A percentile compares a stretch with the other conserved stretches of the same genome.
These are phyloP conservation scores for Fusarium nematophilum DNA, from an alignment of 2,329 filamentous ascomycete genomes.

Conservation along the genomic window DNA sequence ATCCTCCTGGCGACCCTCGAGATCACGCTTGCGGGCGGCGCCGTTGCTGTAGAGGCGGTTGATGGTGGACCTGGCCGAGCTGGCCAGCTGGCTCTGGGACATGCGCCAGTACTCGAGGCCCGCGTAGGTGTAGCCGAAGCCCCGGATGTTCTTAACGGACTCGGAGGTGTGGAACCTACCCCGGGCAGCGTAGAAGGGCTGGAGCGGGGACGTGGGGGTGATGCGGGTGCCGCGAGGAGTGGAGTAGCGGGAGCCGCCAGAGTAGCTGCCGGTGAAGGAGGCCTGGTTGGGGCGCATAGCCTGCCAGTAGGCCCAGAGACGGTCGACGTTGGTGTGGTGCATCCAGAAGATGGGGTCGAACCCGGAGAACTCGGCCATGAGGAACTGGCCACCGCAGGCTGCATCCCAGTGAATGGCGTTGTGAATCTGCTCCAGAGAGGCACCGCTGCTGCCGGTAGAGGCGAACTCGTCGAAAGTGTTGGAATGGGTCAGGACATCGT, in stretches of 20 bases:
- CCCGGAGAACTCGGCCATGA: slow-evolving; percentile 53
- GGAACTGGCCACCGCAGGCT: slow-evolving; percentile 55
- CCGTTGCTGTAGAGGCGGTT: slow-evolving; percentile 48
- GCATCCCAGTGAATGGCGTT: slow-evolving; percentile 56
- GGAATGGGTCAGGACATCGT: slow-evolving; percentile 54
- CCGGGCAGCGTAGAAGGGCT: slow-evolving; percentile 60
- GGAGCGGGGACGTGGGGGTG: slow-evolving; percentile 58
- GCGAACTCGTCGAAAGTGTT: slow-evolving; percentile 51
- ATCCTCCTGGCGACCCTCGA: slow-evolving; percentile 25
- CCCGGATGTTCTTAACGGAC: slow-evolving; percentile 47
- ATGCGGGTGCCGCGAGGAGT: slow-evolving; percentile 54
- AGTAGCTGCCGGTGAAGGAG: slow-evolving; percentile 51
- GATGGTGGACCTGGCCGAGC: slow-evolving; percentile 47
- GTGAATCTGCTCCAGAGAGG: slow-evolving; percentile 58
- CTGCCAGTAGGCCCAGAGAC: slow-evolving; percentile 70
- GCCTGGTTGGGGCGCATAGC: slow-evolving; percentile 52
- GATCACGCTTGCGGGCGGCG: slow-evolving; percentile 24
- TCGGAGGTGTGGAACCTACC: slow-evolving; percentile 56
- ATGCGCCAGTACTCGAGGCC: slow-evolving; percentile 52
- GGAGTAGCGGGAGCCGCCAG: slow-evolving; percentile 52
- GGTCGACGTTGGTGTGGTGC: slow-evolving; percentile 70
- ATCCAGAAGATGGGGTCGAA: slow-evolving; percentile 62
- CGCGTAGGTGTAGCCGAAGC: slow-evolving; percentile 55
- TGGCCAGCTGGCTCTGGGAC: slow-evolving; percentile 44
- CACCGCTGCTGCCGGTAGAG: slow-evolving; percentile 48